These are phyloP conservation scores for Cystodermella granulosa DNA, from an alignment of 1,284 basidiomycete species.

Conservation along the genomic window DNA sequence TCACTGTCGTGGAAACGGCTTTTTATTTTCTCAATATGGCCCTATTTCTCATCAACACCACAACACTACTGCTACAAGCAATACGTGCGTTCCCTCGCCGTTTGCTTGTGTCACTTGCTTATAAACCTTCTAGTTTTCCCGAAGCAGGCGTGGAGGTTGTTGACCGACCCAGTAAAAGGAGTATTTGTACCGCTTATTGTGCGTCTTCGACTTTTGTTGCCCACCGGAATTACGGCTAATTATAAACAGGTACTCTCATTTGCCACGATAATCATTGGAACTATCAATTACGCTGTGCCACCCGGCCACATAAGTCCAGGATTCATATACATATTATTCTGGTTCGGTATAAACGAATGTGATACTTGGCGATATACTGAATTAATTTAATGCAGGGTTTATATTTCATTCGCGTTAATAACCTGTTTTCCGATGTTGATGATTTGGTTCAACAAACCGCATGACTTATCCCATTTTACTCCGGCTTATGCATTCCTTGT, in stretches of 20 bases:
- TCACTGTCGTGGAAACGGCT: constrained; percentile 39
- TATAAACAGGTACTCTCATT: constrained; percentile 45
- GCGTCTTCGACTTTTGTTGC: constrained; percentile 7
- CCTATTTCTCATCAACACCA: constrained; percentile 42
- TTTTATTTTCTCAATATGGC: constrained; percentile 48
- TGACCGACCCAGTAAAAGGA: constrained; percentile 45
- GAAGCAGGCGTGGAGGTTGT: constrained; percentile 39
- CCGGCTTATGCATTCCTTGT: constrained; percentile 49
- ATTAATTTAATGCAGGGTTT: constrained; percentile 36
- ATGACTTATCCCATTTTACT: constrained; percentile 44
- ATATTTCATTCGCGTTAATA: constrained; percentile 38
- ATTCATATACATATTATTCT: constrained; percentile 43
- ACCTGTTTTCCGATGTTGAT: constrained; percentile 49
- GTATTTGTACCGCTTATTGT: constrained; percentile 48
- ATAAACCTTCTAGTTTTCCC: constrained; percentile 38
- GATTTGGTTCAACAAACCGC: constrained; percentile 50
- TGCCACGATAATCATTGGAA: constrained; percentile 50
- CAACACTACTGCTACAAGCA: constrained; percentile 42
- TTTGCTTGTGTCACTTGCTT: not conserved
- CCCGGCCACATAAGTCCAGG: constrained; percentile 31
- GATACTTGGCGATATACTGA: not conserved
- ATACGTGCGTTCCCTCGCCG: constrained; percentile 32
- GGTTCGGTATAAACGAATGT: constrained; percentile 27
- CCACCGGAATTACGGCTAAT: too few species aligned
- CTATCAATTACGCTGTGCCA: constrained; percentile 45